These are phyloP conservation scores for Vinca minor DNA, from an alignment of 257 asterid species.

Conservation along the genomic window DNA sequence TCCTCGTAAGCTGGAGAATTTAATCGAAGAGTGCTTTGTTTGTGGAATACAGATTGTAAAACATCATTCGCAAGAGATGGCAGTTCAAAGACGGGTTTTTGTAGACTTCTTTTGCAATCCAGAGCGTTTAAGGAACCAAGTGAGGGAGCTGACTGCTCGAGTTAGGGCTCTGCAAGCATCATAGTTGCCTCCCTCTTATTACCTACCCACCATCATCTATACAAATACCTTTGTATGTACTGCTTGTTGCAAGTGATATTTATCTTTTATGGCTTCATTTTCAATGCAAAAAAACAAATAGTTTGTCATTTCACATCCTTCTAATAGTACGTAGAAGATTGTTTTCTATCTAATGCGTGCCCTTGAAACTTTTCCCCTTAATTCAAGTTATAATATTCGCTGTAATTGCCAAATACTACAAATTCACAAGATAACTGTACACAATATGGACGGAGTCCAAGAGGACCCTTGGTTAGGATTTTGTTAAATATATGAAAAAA, in stretches of 20 bases:
- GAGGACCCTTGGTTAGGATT: no score
- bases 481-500: no score
- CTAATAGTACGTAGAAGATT: background rate
- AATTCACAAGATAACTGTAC: no score
- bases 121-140: slow-evolving; percentile 80
- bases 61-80: slow-evolving; percentile 85
- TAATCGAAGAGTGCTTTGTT: background rate
- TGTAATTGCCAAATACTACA: no score
- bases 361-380: no score
- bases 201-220: background rate
- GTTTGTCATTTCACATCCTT: background rate
- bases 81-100: slow-evolving; percentile 75
- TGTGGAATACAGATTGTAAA: slow-evolving; percentile 57
- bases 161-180: slow-evolving; percentile 81
- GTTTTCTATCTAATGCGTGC: no score
- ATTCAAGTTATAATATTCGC: no score
- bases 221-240: background rate
- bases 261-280: background rate
- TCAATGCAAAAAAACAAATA: background rate
- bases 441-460: no score
- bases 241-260: background rate
- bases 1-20: background rate
- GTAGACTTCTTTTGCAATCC: slow-evolving; percentile 97
- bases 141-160: slow-evolving; percentile 81
- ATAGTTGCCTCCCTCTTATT: slow-evolving; percentile 20